These are phyloP conservation scores for Sonneratia caseolaris DNA, from an alignment of 345 rosid genomes.

Conservation along the genomic window DNA sequence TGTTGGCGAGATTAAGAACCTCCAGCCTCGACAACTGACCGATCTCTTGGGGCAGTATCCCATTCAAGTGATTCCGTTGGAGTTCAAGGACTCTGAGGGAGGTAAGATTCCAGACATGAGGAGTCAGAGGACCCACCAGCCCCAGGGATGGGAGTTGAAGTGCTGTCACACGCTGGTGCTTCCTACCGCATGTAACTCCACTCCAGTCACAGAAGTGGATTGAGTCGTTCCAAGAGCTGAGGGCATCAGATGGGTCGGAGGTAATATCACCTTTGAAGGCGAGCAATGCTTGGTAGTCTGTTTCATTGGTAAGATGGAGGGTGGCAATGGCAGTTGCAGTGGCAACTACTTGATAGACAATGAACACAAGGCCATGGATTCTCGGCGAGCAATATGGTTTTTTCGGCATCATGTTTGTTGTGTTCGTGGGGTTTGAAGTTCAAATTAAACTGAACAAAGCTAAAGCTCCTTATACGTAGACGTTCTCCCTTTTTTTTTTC, in stretches of 20 bases:
- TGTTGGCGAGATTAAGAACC: constrained; percentile 6
- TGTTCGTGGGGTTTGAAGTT: no score
- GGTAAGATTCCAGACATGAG: constrained; percentile 19
- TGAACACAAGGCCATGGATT: background rate
- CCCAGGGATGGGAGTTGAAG: background rate
- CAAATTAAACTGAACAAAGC: no score
- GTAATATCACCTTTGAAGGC: background rate
- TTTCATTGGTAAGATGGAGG: background rate
- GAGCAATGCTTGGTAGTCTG: constrained; percentile 6
- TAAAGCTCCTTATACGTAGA: no score
- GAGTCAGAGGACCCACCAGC: constrained; percentile 11
- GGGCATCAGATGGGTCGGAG: constrained; percentile 10
- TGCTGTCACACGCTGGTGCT: constrained; percentile 8
- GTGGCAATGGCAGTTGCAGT: no score
- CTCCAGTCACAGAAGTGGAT: constrained; percentile 10
- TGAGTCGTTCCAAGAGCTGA: constrained; percentile 15
- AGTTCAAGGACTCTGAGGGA: constrained; percentile 6
- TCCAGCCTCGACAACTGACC: constrained; percentile 7
- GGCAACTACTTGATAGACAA: background rate
- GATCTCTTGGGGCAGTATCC: constrained; percentile 15
- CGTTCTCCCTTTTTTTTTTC: no score
- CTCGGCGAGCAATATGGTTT: background rate
- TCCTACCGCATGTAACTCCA: constrained; percentile 4
- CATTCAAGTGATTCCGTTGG: constrained; percentile 1
- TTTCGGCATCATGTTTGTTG: background rate